Evolutionary conservation across 805 yeast species (phyloP), one percentile per base, ranked within the genome.

Genomic region (Metschnikowia peoriensis): DNA sequence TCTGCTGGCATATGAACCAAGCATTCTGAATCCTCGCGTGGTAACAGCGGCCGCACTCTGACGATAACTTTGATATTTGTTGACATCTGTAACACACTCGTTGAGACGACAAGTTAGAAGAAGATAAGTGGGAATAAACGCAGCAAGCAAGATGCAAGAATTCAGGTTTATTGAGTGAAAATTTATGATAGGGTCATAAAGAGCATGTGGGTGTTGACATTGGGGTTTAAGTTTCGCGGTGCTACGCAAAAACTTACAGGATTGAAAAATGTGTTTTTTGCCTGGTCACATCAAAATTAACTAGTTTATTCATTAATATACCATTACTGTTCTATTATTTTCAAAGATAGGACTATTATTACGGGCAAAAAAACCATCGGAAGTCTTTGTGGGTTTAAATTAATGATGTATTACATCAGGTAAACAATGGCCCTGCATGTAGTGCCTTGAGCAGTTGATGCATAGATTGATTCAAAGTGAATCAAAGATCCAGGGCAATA

Each of bases 1-100:
- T 53, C 52, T 6, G 55, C 47, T 2, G 74, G 71, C 73, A 73
- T 68, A 14, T 60, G 50, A 6, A 75, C 66, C 40, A 76, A 52
- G 50, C 68, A 60, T 17, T 56, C 51, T 10, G 51, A 51, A 14
- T 46, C 55, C 55, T 75, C 81, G 16, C 68, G 58, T 6, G 64
- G 56, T 9, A 72, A 57, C 14, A 69, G 58, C 1, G 86, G 85
- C 47, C 86, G 65, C 2, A 81, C 83, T 14, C 86, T 64, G 1
- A 80, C 83, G n/a, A 75, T 62, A 1, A 80, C 84, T 50, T 75
- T 74, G 35, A 80, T 77, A 53, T 56, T 56, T n/a, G 57, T 50
- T 40, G 57, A 41, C 58, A 59, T 51, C n/a, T 2, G 11, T 8
- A 10, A 22, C 5, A 12, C 6, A 12, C 9, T 10, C 15, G 14